Conservation (phyloP, 805 yeast species). For the Soucietia sequanensis region DNA sequence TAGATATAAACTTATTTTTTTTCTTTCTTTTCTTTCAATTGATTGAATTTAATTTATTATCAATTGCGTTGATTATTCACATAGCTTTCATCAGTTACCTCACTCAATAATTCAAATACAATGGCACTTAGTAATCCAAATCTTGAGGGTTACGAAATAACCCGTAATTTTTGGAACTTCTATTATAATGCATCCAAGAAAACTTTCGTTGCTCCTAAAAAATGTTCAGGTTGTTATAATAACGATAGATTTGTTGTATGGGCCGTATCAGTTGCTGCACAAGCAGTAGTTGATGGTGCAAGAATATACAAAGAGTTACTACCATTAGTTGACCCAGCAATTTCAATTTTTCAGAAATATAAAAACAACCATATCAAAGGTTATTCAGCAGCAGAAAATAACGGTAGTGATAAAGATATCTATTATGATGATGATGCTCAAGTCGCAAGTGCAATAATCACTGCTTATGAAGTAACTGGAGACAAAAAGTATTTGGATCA, state of each 20-base stretch:
- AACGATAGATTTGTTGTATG: slow-evolving; percentile 61
- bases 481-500: slow-evolving; percentile 51
- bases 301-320: slow-evolving; percentile 48
- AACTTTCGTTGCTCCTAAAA: slow-evolving; percentile 40
- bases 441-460: slow-evolving; percentile 60
- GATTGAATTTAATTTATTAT: no score
- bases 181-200: slow-evolving; percentile 39
- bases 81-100: no score
- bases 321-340: slow-evolving; percentile 53
- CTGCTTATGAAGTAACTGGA: slow-evolving; percentile 67
- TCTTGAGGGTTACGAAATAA: slow-evolving; percentile 40
- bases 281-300: slow-evolving; percentile 67
- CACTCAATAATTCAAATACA: no score
- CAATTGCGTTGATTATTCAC: no score
- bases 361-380: slow-evolving; percentile 52
- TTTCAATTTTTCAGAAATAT: slow-evolving; percentile 50
- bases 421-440: slow-evolving; percentile 79
- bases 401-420: slow-evolving; percentile 58
- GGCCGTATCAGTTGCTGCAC: slow-evolving; percentile 66
- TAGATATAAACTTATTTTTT: no score
- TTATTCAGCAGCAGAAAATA: slow-evolving; percentile 64
- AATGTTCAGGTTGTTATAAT: slow-evolving; percentile 44
- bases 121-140: slow-evolving; percentile 34
- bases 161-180: slow-evolving; percentile 40
- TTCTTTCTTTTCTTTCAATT: no score